Evolutionary conservation across 164 flowering plant genomes (phyloP), one percentile per base, ranked within the genome.

Genomic region (Pachysandra terminalis): DNA sequence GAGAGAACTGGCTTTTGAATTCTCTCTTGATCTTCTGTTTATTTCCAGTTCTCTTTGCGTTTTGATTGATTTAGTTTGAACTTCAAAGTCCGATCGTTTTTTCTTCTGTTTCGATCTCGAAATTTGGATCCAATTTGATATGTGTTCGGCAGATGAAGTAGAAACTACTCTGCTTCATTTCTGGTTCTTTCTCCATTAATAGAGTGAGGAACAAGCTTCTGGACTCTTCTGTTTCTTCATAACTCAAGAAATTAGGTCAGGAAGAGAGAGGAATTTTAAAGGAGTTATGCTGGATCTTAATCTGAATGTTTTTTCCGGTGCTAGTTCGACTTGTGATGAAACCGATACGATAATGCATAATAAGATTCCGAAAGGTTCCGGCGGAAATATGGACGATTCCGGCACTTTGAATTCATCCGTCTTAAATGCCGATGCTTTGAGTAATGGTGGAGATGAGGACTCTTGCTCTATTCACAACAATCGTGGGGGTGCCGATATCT

Each of bases 271-370:
- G 7, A 15, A 9, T 61, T 22, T 19, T 16, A 9, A 32, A 22
- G 25, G n/a, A 15, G 16, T 19, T 45, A 82, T 84, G 85, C 55
- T 84, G 76, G 87, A 81, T 82, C 86, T 84, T 63, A 78, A 80
- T 55, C 64, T 77, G 23, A 61, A 72, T 63, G 69, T 71, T 14
- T 71, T 32, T n/a, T 17, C 60, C 12, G 53, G 68, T 4, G 48
- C 35, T 17, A 75, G 69, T 54, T 61, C 68, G 12, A 23, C 59
- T 52, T 49, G 28, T 52, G 68, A 61, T 1, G 73, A 60, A 28
- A 51, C 53, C 52, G 57, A 73, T 14, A 40, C 13, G 45, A 45
- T 56, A 49, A 19, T 51, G n/a, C 40, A n/a, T n/a, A n/a, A 48
- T 41, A 68, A 41, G 51, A 15, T 56, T 23, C 59, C 16, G 37